These are phyloP conservation scores for Claviceps pazoutovae DNA, from an alignment of 2,329 filamentous ascomycete genomes.

Conservation along the genomic window DNA sequence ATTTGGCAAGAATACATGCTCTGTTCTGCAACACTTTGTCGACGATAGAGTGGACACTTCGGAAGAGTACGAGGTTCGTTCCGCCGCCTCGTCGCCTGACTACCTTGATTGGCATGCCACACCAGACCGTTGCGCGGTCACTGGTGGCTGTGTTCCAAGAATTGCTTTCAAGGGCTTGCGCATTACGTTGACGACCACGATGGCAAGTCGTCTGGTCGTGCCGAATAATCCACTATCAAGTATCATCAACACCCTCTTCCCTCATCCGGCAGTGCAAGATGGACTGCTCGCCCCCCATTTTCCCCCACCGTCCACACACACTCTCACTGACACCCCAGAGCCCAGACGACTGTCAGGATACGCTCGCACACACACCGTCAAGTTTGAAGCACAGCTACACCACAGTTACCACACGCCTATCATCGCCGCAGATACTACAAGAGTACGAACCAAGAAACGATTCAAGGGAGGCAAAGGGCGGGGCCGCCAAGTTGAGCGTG, in stretches of 20 bases:
- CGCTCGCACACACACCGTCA: neutral
- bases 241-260: neutral
- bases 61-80: conserved; percentile 7
- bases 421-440: neutral
- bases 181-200: neutral
- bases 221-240: neutral
- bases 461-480: neutral
- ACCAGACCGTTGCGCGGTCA: neutral
- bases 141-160: neutral
- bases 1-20: neutral
- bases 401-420: neutral
- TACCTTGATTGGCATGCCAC: conserved; percentile 2
- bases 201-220: neutral
- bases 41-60: conserved; percentile 1
- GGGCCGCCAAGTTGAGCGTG: conserved; percentile 19
- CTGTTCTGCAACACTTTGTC: neutral
- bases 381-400: neutral
- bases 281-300: neutral
- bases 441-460: neutral
- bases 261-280: neutral
- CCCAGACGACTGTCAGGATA: neutral
- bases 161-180: neutral
- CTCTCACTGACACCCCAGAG: neutral
- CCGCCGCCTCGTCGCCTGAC: conserved; percentile 7
- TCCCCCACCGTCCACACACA: neutral